Evolutionary conservation across 1,284 basidiomycete genomes (phyloP).

Genomic region (Stygiomarasmius scandens): DNA sequence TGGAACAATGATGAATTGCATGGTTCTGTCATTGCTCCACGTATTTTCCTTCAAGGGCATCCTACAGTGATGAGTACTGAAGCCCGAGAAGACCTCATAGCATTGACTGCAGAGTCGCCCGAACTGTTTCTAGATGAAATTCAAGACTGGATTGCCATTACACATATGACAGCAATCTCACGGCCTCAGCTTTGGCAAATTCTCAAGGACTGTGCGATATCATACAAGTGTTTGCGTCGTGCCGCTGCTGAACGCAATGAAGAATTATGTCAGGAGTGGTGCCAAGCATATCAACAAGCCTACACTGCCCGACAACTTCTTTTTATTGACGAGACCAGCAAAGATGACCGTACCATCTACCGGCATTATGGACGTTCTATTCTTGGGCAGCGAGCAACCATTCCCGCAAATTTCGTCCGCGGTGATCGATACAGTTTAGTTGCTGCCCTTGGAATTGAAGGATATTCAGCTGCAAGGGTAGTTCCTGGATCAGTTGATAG

Average conservation of each 20-base stretch:
- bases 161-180: conserved; percentile 25
- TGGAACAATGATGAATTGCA: conserved; percentile 15
- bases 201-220: conserved; percentile 22
- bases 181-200: conserved; percentile 25
- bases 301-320: not conserved
- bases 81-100: conserved; percentile 2
- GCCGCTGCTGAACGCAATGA: conserved; percentile 24
- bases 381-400: conserved; percentile 10
- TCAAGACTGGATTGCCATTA: conserved; percentile 26
- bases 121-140: conserved; percentile 27
- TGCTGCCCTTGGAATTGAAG: conserved; percentile 20
- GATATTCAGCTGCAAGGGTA: conserved; percentile 22
- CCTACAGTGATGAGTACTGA: not conserved
- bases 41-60: conserved; percentile 7
- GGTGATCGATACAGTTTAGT: conserved; percentile 23
- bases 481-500: conserved; percentile 23
- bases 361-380: conserved; percentile 16
- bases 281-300: conserved; percentile 1
- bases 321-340: conserved; percentile 22
- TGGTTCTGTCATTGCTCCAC: conserved; percentile 11
- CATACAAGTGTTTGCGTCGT: conserved; percentile 22
- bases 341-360: conserved; percentile 14
- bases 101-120: conserved; percentile 15
- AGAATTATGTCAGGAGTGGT: conserved; percentile 8
- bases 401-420: conserved; percentile 8